Evolutionary conservation across 805 yeast genomes (phyloP), one percentile per base, ranked within the genome.

Genomic region (Allodekkera sacchari): DNA sequence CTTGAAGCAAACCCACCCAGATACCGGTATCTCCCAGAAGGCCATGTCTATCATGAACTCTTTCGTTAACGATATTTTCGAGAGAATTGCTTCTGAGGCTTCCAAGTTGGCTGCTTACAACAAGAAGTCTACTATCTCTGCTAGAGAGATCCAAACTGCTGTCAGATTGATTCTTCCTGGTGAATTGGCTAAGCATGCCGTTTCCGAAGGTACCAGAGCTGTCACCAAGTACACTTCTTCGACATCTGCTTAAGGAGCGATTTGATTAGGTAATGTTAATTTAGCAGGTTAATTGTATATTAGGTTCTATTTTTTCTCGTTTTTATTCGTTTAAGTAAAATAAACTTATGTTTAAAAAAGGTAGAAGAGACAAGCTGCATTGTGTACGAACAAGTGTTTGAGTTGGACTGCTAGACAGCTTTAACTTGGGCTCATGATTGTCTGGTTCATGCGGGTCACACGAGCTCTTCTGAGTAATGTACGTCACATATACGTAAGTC

Each of bases 11-110:
- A 87, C 95, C 44, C 96, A 87, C 70, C 96, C 96, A 65, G 96
- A 87, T 64, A 87, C 96, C 45, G 96, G 96, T 83, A 87, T 87
- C 64, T 87, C 96, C 55, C 94, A 85, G 69, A 83, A 84, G 62
- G 95, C 96, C 47, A 87, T 88, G 95, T 84, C 95, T 49, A 88
- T 88, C 66, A 78, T 87, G 88, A 88, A 88, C 82, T 88, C 95
- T 28, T 88, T 88, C 56, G 96, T 88, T 52, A 87, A 85, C 70
- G 95, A 87, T 67, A 83, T 87, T 61, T 87, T 87, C 61, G 96
- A 87, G 74, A 87, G 96, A 74, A 82, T 87, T 53, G 95, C 96
- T 53, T 66, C 87, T 55, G 96, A 87, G 72, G 95, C 96, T 54
- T 87, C 96, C 50, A 87, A 87, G 71, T 77, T 87, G 55, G 96